A percentile compares a stretch with the other conserved stretches of the same genome.
Evolutionary conservation across 768 basidiomycete species (phyloP).

Genomic region (Russula griseocarnosa): DNA sequence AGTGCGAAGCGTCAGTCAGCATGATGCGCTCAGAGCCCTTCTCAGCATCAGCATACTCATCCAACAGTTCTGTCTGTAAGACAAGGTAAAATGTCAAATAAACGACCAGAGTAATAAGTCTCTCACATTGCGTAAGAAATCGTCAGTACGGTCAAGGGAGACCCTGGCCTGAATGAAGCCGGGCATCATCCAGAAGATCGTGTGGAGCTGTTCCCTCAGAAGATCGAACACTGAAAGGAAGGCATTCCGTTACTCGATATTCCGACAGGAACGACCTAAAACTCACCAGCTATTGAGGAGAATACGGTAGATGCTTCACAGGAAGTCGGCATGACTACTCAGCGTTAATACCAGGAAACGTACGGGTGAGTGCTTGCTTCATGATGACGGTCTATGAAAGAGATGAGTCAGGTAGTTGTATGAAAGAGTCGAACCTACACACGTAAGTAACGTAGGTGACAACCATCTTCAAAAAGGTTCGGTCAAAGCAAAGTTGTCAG

Average conservation of each 20-base stretch:
- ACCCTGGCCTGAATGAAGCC: constrained; percentile 36
- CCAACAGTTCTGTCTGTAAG: constrained; percentile 37
- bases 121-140: constrained; percentile 37
- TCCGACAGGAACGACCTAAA: neutral
- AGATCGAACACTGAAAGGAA: constrained; percentile 40
- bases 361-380: constrained; percentile 35
- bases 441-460: constrained; percentile 38
- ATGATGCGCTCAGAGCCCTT: constrained; percentile 21
- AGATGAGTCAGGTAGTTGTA: neutral
- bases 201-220: constrained; percentile 36
- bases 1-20: constrained; percentile 25
- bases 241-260: neutral
- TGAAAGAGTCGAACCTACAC: neutral
- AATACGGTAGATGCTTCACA: constrained; percentile 32
- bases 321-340: neutral
- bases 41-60: constrained; percentile 29
- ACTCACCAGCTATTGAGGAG: constrained; percentile 31
- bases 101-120: neutral
- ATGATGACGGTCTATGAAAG: constrained; percentile 34
- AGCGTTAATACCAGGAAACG: neutral
- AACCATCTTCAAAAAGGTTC: constrained; percentile 32
- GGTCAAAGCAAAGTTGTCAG: neutral
- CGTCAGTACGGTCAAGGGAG: constrained; percentile 39
- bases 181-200: constrained; percentile 31
- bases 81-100: neutral